Conservation (phyloP, 1,139 yeast species). For the Chernovozyma sophiae-reginae region DNA sequence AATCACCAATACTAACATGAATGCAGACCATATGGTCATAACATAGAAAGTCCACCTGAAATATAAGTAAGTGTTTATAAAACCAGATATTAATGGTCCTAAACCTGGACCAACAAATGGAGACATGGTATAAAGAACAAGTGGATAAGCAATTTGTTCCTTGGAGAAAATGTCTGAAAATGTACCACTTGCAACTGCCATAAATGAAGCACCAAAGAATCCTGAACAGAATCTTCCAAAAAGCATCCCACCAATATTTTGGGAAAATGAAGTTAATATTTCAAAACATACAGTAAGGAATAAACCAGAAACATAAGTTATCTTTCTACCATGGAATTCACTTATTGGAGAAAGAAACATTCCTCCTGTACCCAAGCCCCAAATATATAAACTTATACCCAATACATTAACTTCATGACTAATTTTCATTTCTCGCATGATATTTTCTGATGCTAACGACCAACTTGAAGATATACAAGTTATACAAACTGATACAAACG, state of each 20-base stretch:
- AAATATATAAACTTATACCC: conserved; percentile 27
- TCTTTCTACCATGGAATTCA: conserved; percentile 30
- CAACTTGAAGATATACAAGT: conserved; percentile 31
- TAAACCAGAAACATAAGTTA: conserved; percentile 24
- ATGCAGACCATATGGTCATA: conserved; percentile 21
- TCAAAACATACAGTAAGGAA: conserved; percentile 21
- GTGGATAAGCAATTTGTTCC: conserved; percentile 23
- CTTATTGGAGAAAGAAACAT: conserved; percentile 30
- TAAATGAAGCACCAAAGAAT: conserved; percentile 29
- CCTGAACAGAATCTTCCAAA: conserved; percentile 33
- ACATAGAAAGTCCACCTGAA: conserved; percentile 26
- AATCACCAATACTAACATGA: conserved; percentile 13
- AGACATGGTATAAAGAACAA: conserved; percentile 26
- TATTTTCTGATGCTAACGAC: conserved; percentile 25
- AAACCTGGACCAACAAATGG: conserved; percentile 34
- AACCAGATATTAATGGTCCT: conserved; percentile 31
- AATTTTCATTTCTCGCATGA: conserved; percentile 20
- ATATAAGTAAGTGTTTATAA: conserved; percentile 17
- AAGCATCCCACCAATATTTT: conserved; percentile 25
- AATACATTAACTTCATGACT: conserved; percentile 25
- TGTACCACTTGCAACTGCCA: conserved; percentile 35
- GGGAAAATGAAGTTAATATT: conserved; percentile 24
- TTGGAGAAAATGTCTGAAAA: conserved; percentile 29
- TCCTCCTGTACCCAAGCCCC: conserved; percentile 32
- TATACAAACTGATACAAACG: conserved; percentile 24